These are phyloP conservation scores for Oxalis stricta DNA, from an alignment of 441 rosid genomes.

Conservation along the genomic window DNA sequence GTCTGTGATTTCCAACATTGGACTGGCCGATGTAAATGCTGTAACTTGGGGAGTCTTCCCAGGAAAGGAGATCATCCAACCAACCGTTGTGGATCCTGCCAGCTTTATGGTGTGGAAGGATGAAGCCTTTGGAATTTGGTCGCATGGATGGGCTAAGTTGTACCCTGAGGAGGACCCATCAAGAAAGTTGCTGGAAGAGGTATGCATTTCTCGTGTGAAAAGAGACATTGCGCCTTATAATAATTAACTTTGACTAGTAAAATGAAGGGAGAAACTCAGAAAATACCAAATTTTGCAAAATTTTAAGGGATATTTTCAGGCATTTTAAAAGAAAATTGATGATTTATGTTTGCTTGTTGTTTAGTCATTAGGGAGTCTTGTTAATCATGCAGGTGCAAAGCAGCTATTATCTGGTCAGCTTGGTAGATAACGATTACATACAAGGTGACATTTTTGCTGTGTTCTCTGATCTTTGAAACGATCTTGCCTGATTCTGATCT, in stretches of 20 bases:
- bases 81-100: slow-evolving; percentile 83
- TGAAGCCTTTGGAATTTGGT: slow-evolving; percentile 90
- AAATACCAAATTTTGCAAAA: too few relatives aligned
- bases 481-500: background rate
- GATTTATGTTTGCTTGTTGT: background rate
- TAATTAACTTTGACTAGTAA: too few relatives aligned
- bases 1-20: slow-evolving; percentile 39
- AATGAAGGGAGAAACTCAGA: too few relatives aligned
- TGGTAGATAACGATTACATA: slow-evolving; percentile 80
- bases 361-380: background rate
- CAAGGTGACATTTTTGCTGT: slow-evolving; percentile 58
- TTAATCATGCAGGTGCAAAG: slow-evolving; percentile 51
- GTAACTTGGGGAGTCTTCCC: slow-evolving; percentile 98
- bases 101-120: slow-evolving; percentile 94
- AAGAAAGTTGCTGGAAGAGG: slow-evolving; percentile 65
- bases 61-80: slow-evolving; percentile 77
- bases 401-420: slow-evolving; percentile 77
- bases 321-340: too few relatives aligned
- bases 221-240: background rate
- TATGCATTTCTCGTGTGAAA: slow-evolving; percentile 6
- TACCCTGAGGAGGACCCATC: slow-evolving; percentile 68
- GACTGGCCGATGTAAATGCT: slow-evolving; percentile 49
- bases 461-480: slow-evolving; percentile 47
- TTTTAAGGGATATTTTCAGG: too few relatives aligned
- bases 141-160: slow-evolving; percentile 68